phyloP scores from a whole-genome alignment of 2,329 filamentous ascomycete species.

The Sarocladiaceae sp. region DNA sequence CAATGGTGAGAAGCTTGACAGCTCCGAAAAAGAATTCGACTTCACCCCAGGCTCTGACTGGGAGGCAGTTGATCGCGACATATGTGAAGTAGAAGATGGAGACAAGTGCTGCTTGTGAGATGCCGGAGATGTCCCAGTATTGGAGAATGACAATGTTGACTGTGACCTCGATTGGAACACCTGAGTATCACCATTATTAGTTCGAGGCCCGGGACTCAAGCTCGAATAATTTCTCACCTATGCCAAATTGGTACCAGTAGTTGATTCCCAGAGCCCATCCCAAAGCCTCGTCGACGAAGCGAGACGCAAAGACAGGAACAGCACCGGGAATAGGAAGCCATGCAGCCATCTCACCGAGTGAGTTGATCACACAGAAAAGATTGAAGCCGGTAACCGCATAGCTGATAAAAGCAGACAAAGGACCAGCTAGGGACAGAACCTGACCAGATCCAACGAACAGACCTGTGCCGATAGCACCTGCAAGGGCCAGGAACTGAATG shows the following conservation, averaged over 20 bases:
- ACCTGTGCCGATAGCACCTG: constrained; percentile 38
- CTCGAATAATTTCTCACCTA: constrained; percentile 19
- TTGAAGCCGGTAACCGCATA: constrained; percentile 41
- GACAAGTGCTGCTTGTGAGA: constrained; percentile 27
- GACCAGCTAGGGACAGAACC: constrained; percentile 36
- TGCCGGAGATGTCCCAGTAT: constrained; percentile 31
- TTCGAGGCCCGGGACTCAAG: neutral
- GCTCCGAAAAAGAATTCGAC: constrained; percentile 46
- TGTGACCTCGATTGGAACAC: constrained; percentile 37
- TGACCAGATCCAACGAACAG: constrained; percentile 41
- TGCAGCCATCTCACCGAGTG: constrained; percentile 55
- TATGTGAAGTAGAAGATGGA: constrained; percentile 33
- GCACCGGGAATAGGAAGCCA: constrained; percentile 57
- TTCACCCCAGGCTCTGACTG: constrained; percentile 46
- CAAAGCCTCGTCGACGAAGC: constrained; percentile 43
- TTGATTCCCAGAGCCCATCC: constrained; percentile 48
- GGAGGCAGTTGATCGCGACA: constrained; percentile 33
- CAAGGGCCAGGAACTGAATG: constrained; percentile 37
- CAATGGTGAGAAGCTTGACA: constrained; percentile 44
- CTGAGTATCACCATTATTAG: too few relatives aligned
- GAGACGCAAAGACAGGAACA: constrained; percentile 43
- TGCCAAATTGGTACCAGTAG: constrained; percentile 47
- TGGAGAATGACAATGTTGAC: constrained; percentile 42
- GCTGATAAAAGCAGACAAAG: constrained; percentile 35
- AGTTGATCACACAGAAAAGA: constrained; percentile 43